A percentile compares a stretch with the other conserved stretches of the same genome.
These are phyloP conservation scores for Blastocystis sp. DNA, from an alignment of 352 stramenopile species.

Conservation along the genomic window DNA sequence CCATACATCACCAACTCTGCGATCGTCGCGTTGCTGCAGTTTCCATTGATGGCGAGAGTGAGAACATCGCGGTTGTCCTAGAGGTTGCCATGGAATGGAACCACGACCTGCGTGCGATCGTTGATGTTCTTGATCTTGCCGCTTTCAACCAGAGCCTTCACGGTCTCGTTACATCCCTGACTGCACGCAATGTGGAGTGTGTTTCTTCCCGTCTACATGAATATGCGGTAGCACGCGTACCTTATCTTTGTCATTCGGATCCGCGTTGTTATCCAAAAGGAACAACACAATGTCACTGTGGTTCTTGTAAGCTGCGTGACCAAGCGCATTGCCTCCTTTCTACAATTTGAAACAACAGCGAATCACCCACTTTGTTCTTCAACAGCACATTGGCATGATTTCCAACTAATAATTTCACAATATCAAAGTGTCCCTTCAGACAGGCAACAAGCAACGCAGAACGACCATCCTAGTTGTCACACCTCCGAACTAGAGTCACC, in stretches of 20 bases:
- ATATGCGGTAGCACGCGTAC: background rate
- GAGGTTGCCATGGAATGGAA: background rate
- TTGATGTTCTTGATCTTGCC: slow-evolving; percentile 6
- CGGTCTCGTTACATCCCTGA: slow-evolving; percentile 19
- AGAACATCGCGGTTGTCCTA: slow-evolving; percentile 21
- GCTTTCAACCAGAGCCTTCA: background rate
- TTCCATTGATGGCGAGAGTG: background rate
- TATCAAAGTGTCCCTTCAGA: slow-evolving; percentile 18
- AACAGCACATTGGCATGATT: slow-evolving; percentile 13
- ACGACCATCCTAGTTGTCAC: background rate
- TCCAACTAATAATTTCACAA: background rate
- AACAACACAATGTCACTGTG: background rate
- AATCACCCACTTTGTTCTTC: background rate
- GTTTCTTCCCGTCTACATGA: background rate
- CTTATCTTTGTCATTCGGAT: slow-evolving; percentile 23
- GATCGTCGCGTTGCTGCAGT: background rate
- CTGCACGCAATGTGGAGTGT: slow-evolving; percentile 22
- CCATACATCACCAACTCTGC: background rate
- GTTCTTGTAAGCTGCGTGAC: background rate
- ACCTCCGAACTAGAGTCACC: background rate
- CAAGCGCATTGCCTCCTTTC: slow-evolving; percentile 25
- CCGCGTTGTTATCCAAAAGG: background rate
- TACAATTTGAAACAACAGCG: background rate
- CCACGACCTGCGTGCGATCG: background rate
- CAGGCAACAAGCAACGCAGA: slow-evolving; percentile 21